Percentiles rank a stretch among this genome's conserved stretches.
phyloP scores from a whole-genome alignment of 2,329 filamentous ascomycete genomes.

The Alternaria tenuissima region DNA sequence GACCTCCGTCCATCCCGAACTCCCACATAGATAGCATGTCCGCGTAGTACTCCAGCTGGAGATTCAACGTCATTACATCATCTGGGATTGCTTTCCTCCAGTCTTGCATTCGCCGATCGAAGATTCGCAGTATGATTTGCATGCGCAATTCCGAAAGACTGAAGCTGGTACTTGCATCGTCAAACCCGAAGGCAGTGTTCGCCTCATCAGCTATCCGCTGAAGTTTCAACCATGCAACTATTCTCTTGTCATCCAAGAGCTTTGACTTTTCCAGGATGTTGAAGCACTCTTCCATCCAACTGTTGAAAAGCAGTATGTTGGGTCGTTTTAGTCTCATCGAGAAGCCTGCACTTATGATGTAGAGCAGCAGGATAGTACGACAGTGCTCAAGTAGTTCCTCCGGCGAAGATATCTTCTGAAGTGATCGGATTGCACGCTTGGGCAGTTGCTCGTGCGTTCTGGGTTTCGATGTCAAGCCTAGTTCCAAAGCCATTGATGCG shows the following conservation, averaged over 20 bases:
- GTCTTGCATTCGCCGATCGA: conserved; percentile 47
- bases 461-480: conserved; percentile 48
- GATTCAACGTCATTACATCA: conserved; percentile 39
- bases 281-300: conserved; percentile 49
- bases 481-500: conserved; percentile 47
- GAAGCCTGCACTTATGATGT: conserved; percentile 45
- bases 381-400: conserved; percentile 48
- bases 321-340: conserved; percentile 46
- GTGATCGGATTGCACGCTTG: conserved; percentile 41
- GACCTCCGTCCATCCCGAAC: conserved; percentile 50
- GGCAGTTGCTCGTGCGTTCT: conserved; percentile 50
- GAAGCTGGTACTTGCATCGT: conserved; percentile 50
- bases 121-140: conserved; percentile 47
- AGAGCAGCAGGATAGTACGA: conserved; percentile 44
- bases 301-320: conserved; percentile 46
- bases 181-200: conserved; percentile 49
- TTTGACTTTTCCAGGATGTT: conserved; percentile 44
- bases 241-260: conserved; percentile 38
- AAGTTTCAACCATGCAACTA: conserved; percentile 43
- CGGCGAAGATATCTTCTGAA: conserved; percentile 46
- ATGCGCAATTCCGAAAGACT: conserved; percentile 46
- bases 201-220: conserved; percentile 50
- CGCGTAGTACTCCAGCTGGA: conserved; percentile 43
- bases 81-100: conserved; percentile 44
- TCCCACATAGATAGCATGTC: conserved; percentile 50